Conservation (phyloP, 164 flowering plant species). For the Cinnamomum chago region DNA sequence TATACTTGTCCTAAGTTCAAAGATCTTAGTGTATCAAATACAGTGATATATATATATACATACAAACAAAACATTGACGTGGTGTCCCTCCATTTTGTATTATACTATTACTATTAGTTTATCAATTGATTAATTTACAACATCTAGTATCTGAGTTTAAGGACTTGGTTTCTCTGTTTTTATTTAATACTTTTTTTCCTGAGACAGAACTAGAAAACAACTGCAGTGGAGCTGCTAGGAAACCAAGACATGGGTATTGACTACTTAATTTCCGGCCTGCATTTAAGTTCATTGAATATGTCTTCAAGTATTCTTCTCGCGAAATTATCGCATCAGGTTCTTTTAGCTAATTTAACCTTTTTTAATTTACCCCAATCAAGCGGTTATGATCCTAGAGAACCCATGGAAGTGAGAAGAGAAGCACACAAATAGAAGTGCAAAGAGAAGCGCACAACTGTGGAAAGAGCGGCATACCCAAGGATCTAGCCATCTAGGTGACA, state of each 20-base stretch:
- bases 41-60: neutral
- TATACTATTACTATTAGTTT: neutral
- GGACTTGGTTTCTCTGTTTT: neutral
- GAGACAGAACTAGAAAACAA: neutral
- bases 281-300: too few species aligned
- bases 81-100: constrained; percentile 1
- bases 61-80: constrained; percentile 4
- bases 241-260: neutral
- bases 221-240: neutral
- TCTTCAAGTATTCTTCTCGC: too few species aligned
- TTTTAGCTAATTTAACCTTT: too few species aligned
- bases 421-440: too few species aligned
- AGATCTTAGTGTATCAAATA: constrained; percentile 1
- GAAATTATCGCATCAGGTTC: too few species aligned
- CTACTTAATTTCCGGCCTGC: neutral
- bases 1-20: neutral
- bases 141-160: neutral
- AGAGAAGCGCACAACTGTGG: too few species aligned
- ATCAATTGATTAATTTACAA: neutral
- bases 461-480: too few species aligned
- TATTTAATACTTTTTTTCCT: neutral
- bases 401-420: too few species aligned
- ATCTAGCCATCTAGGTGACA: too few species aligned
- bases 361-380: too few species aligned
- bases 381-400: too few species aligned